Conservation (phyloP, 2,329 filamentous ascomycete genomes). For the Fusarium devonianum region DNA sequence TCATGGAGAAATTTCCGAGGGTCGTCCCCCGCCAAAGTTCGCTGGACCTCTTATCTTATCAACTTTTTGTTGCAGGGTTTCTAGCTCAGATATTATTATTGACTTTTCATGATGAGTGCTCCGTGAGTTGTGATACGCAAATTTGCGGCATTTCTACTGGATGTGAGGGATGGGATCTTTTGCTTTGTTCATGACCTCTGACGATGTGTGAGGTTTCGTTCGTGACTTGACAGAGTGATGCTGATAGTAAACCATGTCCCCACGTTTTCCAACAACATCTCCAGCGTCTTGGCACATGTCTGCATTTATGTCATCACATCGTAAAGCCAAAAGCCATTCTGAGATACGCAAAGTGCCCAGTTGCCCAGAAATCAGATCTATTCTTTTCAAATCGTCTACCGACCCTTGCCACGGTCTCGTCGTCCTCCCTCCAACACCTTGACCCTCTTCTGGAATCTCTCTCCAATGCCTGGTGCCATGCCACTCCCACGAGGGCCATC, state of each 20-base stretch:
- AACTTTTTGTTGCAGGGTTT: slow-evolving; percentile 1
- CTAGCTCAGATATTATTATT: background rate
- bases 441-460: slow-evolving; percentile 75
- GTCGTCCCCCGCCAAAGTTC: slow-evolving; percentile 36
- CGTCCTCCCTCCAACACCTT: slow-evolving; percentile 61
- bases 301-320: too few species aligned
- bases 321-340: background rate
- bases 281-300: too few species aligned
- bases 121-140: too few species aligned
- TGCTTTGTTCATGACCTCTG: too few species aligned
- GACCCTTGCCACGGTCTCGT: slow-evolving; percentile 53
- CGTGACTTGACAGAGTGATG: too few species aligned
- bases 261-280: too few species aligned
- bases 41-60: slow-evolving; percentile 35
- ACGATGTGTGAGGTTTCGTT: too few species aligned
- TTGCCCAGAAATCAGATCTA: slow-evolving; percentile 16
- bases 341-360: background rate
- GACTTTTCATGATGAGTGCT: too few species aligned
- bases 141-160: too few species aligned
- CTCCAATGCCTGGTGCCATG: slow-evolving; percentile 69
- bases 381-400: slow-evolving; percentile 38
- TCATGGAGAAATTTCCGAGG: slow-evolving; percentile 32
- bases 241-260: too few species aligned
- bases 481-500: slow-evolving; percentile 76
- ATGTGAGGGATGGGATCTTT: too few species aligned